A percentile compares a stretch with the other conserved stretches of the same genome.
Evolutionary conservation across 2,329 filamentous ascomycete genomes (phyloP).

Genomic region (Penicillium capsulatum): DNA sequence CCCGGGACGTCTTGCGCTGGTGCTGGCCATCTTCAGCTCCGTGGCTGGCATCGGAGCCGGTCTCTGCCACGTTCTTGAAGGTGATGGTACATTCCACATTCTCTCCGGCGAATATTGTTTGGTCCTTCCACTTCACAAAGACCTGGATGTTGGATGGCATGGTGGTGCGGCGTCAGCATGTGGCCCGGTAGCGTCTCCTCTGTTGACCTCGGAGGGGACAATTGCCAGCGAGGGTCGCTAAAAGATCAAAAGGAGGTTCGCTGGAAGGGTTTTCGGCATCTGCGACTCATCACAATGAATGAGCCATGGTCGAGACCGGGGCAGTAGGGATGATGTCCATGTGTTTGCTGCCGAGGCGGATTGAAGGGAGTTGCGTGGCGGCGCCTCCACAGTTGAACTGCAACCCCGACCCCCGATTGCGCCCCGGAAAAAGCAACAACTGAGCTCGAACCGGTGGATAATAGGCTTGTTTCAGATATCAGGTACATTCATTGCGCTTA

Average conservation of each 20-base stretch:
- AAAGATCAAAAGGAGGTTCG: slow-evolving; percentile 6
- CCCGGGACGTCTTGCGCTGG: slow-evolving; percentile 37
- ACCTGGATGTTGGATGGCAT: slow-evolving; percentile 78
- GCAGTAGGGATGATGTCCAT: slow-evolving; percentile 10
- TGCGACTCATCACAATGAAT: slow-evolving; percentile 27
- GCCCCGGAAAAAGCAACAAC: neutral
- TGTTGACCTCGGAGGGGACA: slow-evolving; percentile 6
- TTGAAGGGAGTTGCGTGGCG: slow-evolving; percentile 11
- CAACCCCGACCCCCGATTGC: neutral
- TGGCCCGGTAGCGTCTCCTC: slow-evolving; percentile 20
- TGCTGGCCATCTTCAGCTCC: slow-evolving; percentile 27
- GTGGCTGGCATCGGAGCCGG: slow-evolving; percentile 29
- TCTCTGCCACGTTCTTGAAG: slow-evolving; percentile 75
- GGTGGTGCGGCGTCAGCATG: slow-evolving; percentile 34
- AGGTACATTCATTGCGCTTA: no score
- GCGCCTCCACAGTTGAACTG: slow-evolving; percentile 9
- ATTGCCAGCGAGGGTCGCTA: slow-evolving; percentile 6
- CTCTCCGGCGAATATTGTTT: slow-evolving; percentile 94
- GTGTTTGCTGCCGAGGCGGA: slow-evolving; percentile 12
- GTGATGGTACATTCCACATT: slow-evolving; percentile 93
- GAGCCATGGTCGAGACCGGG: slow-evolving; percentile 18
- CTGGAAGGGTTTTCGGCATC: slow-evolving; percentile 17
- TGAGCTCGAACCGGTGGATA: neutral
- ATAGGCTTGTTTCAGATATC: no score
- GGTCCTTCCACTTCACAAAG: slow-evolving; percentile 90